A percentile compares a stretch with the other conserved stretches of the same genome.
These are phyloP conservation scores for Sugiyamaella mastotermitis DNA, from an alignment of 805 yeast genomes.

Conservation along the genomic window DNA sequence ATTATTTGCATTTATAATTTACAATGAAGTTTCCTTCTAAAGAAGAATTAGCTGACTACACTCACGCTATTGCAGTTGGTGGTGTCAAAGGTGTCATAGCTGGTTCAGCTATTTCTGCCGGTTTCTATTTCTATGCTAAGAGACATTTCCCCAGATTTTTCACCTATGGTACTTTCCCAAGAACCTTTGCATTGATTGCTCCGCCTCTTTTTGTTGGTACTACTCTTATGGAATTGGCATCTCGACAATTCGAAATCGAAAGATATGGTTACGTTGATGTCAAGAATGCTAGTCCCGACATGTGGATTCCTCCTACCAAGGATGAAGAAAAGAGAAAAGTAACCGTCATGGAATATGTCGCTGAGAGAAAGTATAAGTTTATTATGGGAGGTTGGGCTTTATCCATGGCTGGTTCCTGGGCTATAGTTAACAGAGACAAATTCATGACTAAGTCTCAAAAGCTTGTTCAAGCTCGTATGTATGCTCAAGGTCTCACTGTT, in stretches of 20 bases:
- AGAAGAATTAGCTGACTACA: conserved; percentile 64
- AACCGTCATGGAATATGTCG: conserved; percentile 26
- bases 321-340: neutral
- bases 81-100: conserved; percentile 52
- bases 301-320: neutral
- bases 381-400: conserved; percentile 75
- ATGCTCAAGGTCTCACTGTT: conserved; percentile 80
- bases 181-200: conserved; percentile 58
- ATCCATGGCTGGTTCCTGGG: conserved; percentile 77
- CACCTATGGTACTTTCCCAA: conserved; percentile 24
- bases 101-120: conserved; percentile 54
- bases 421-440: conserved; percentile 62
- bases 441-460: conserved; percentile 72
- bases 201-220: conserved; percentile 62
- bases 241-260: conserved; percentile 56
- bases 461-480: conserved; percentile 84
- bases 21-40: conserved; percentile 61
- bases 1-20: no score
- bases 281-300: conserved; percentile 2
- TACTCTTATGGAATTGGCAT: conserved; percentile 65
- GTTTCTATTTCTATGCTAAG: conserved; percentile 47
- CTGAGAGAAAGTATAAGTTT: conserved; percentile 54
- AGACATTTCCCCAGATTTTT: conserved; percentile 27
- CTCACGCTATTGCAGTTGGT: conserved; percentile 51
- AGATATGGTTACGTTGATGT: conserved; percentile 46